Evolutionary conservation across 805 yeast genomes (phyloP), one percentile per base, ranked within the genome.

Genomic region (Yarrowia sp.): DNA sequence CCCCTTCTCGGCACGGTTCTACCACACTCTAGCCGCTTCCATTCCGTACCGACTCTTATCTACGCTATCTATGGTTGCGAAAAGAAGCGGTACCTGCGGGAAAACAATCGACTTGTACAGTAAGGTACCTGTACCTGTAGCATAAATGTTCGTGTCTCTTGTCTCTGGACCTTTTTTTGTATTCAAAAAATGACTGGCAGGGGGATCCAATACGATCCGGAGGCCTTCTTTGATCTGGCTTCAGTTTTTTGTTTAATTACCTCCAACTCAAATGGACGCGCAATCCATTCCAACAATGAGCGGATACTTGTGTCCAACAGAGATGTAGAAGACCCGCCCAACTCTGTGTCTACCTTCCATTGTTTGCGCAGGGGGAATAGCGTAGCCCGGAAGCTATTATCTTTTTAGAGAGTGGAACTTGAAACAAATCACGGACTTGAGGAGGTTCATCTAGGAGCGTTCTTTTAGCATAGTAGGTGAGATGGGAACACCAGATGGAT

Each of bases 281-380:
- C 52, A 12, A 33, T 24, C 33, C 35, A n/a, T 17, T 19, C 26
- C 54, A 48, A 48, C 54, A 48, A 48, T 48, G 17, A 35, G 38
- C 54, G 54, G 38, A 48, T 32, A 48, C 54, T 30, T 46, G 51
- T 46, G 51, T 26, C 49, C 12, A 46, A 46, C 52, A n/a, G 30
- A 10, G 22, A 30, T 14, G n/a, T 24, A 26, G n/a, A n/a, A 43
- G 49, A 16, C 21, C 21, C 33, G 43, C 43, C 43, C 43, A 48
- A 48, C 54, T 32, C 54, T 32, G 54, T 48, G 12, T 48, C 54
- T 48, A 32, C 32, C 3, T 4, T 14, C 38, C 9, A 48, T 48
- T 48, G 54, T 48, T 14, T 8, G 22, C 22, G 30, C 32, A 43
- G 11, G 32, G 24, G 49, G 30, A 2, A 19, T 21, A 21, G 21